phyloP scores from a whole-genome alignment of 805 yeast genomes.

The Teunomyces kruisii region DNA sequence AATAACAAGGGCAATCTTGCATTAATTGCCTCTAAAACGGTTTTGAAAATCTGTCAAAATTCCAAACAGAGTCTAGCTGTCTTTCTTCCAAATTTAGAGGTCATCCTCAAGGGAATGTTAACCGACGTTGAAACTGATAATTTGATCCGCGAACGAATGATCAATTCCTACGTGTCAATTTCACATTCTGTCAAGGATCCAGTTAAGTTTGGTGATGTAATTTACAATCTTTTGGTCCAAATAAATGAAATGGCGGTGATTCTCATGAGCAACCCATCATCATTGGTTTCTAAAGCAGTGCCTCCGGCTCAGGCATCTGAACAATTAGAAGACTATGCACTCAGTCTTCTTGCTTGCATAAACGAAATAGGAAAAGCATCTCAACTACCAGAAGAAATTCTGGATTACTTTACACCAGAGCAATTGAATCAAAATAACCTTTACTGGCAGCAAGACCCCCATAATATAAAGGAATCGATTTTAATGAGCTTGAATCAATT shows the following conservation, averaged over 20 bases:
- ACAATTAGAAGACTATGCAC: constrained; percentile 43
- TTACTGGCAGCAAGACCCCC: constrained; percentile 54
- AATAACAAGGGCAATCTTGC: constrained; percentile 27
- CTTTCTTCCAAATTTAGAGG: constrained; percentile 50
- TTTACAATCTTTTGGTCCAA: constrained; percentile 19
- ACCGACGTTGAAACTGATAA: constrained; percentile 37
- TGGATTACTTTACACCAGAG: constrained; percentile 35
- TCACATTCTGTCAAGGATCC: constrained; percentile 56
- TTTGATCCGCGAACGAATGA: constrained; percentile 57
- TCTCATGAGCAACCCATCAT: constrained; percentile 8
- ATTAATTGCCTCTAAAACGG: constrained; percentile 48
- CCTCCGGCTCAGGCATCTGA: constrained; percentile 14
- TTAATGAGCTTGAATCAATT: constrained; percentile 42
- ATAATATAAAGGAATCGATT: constrained; percentile 42
- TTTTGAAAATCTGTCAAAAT: constrained; percentile 56
- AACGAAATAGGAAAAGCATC: constrained; percentile 72
- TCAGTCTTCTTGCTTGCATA: constrained; percentile 61
- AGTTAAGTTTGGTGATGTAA: constrained; percentile 19
- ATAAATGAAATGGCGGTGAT: constrained; percentile 14
- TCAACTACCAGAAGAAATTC: constrained; percentile 54
- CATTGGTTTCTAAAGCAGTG: not conserved
- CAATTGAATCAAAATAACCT: constrained; percentile 25
- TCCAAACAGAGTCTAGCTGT: constrained; percentile 43
- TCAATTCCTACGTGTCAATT: constrained; percentile 62
- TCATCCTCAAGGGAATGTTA: constrained; percentile 48